Conservation (phyloP, 192 early-diverging fungal species). For the Chytriomyces sp. region DNA sequence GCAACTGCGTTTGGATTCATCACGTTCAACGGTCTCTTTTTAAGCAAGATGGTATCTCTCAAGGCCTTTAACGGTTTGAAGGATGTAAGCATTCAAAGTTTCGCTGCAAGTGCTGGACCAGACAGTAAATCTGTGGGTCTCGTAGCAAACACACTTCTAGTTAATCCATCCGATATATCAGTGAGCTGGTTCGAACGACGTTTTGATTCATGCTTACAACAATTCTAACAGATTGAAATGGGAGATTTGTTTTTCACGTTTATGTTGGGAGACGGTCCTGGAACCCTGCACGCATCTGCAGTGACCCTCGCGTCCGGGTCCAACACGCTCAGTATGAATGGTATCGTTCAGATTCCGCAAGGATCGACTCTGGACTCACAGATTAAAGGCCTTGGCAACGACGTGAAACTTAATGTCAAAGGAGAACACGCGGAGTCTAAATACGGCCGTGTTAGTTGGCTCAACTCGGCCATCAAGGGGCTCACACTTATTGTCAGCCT, state of each 20-base stretch:
- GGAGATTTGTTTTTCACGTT: conserved; percentile 11
- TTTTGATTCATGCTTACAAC: not conserved
- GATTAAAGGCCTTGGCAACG: not conserved
- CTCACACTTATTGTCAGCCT: conserved; percentile 4
- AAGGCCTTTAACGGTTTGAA: not conserved
- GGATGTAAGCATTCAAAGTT: conserved; percentile 3
- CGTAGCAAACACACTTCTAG: not conserved
- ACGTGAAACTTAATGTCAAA: conserved; percentile 1
- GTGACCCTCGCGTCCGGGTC: not conserved
- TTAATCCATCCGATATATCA: conserved; percentile 17
- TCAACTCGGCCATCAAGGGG: not conserved
- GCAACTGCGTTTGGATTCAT: conserved; percentile 29
- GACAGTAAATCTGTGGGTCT: not conserved
- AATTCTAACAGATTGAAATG: conserved; percentile 5
- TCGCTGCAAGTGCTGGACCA: conserved; percentile 15
- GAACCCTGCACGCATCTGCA: not conserved
- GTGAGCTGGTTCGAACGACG: not conserved
- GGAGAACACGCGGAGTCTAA: conserved; percentile 9
- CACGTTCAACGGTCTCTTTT: conserved; percentile 29
- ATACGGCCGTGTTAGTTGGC: conserved; percentile 5
- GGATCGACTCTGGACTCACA: not conserved
- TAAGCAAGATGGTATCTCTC: conserved; percentile 35
- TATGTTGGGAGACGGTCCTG: not conserved
- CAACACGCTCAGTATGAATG: conserved; percentile 3
- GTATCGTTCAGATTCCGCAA: not conserved